Evolutionary conservation across 2,329 filamentous ascomycete species (phyloP).

Genomic region (Epichloe aotearoae): DNA sequence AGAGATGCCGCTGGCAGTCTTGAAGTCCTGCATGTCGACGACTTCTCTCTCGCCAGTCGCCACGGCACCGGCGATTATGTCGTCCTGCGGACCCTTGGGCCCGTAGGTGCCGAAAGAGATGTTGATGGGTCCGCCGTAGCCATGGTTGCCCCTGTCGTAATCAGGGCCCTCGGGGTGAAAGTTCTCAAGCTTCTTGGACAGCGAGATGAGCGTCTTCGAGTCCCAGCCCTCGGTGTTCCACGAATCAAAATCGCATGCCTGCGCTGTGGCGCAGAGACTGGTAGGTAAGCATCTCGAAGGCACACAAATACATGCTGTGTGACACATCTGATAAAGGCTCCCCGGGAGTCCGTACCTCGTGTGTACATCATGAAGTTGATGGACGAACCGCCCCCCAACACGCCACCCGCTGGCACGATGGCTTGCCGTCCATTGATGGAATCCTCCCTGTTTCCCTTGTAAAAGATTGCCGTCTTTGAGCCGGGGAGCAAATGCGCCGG

Average conservation of each 20-base stretch:
- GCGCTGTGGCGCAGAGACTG: conserved; percentile 6
- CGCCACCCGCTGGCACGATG: conserved; percentile 13
- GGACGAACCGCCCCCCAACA: conserved; percentile 20
- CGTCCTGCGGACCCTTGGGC: conserved; percentile 25
- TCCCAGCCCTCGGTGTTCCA: conserved; percentile 23
- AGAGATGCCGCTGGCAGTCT: conserved; percentile 21
- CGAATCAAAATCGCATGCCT: conserved; percentile 19
- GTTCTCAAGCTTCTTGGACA: conserved; percentile 36
- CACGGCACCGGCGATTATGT: conserved; percentile 35
- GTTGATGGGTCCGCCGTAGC: conserved; percentile 39
- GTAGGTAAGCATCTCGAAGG: no score
- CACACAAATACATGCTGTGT: no score
- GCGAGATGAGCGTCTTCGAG: conserved; percentile 18
- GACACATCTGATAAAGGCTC: no score
- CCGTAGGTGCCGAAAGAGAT: conserved; percentile 37
- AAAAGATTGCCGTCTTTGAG: conserved; percentile 11
- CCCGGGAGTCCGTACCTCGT: conserved; percentile 7
- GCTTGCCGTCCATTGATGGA: conserved; percentile 12
- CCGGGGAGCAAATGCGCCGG: conserved; percentile 11
- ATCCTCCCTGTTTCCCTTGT: conserved; percentile 12
- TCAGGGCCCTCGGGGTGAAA: conserved; percentile 28
- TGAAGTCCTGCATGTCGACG: conserved; percentile 39
- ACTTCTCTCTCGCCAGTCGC: conserved; percentile 31
- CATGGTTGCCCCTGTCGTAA: conserved; percentile 31
- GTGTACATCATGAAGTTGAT: conserved; percentile 22